Base-by-base conservation (phyloP, 805 yeast species). In the Zygotorulaspora danielsina region DNA sequence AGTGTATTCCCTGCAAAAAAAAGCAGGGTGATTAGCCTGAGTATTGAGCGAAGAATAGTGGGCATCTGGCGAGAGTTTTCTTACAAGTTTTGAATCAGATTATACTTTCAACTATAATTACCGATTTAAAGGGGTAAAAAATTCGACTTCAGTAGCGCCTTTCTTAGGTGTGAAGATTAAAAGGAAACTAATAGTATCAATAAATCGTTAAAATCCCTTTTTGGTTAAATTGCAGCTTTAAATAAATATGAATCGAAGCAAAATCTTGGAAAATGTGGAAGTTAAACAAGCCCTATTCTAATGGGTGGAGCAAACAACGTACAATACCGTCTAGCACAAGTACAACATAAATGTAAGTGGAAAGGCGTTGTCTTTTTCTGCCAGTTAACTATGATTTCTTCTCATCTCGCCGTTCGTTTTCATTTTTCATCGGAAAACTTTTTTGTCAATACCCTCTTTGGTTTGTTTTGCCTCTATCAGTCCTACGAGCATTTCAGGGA, bases 1-100 rank as follows among this genome's bases (percentile, higher is more conserved):
- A 77, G 51, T 22, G 76, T 65, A 42, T 73, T 54, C 55, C 78
- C 67, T 29, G 64, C 57, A 19, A 61, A 42, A 31, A 63, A 59
- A 10, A 61, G 36, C 34, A 60, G 32, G 2, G 57, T 50, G 8
- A 55, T 15, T 13, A 54, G 24, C 34, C 50, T 55, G 13, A 45
- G 31, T 13, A 41, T 26, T 11, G 28, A 29, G 19, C 39, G 39
- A 3, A 21, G 21, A 13, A 39, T 6, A 5, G 34, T 7, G 12
- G 34, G 19, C 42, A 39, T 39, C n/a, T 15, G 32, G 11, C 12
- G 18, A 15, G 10, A 8, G 21, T 4, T n/a, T 29, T 29, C 20
- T 15, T 32, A 19, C n/a, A n/a, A n/a, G n/a, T n/a, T n/a, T n/a
- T n/a, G n/a, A n/a, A n/a, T n/a, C n/a, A n/a, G n/a, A n/a, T n/a